phyloP scores from a whole-genome alignment of 257 asterid genomes.

The Nicotiana knightiana region DNA sequence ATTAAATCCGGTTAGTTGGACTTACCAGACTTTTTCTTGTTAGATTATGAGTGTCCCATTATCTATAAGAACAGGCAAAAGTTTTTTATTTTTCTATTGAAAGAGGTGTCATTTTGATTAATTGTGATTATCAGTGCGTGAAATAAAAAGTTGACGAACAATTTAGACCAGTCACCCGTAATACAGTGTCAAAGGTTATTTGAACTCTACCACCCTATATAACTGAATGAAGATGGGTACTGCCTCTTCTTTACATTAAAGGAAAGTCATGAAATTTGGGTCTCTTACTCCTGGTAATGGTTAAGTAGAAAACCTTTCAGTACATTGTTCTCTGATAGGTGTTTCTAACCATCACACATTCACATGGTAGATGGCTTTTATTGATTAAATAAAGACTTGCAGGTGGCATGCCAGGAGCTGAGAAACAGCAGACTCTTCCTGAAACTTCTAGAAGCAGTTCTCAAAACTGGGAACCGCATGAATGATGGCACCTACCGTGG shows the following conservation, averaged over 20 bases:
- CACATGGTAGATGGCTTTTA: not conserved
- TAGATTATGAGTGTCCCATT: not conserved
- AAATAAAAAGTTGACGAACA: not conserved
- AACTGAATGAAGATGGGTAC: not conserved
- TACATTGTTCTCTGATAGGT: not conserved
- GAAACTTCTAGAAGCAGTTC: constrained; percentile 90
- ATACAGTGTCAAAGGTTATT: not conserved
- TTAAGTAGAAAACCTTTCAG: constrained; percentile 28
- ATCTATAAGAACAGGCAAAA: not conserved
- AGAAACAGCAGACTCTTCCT: constrained; percentile 78
- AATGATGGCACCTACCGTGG: constrained; percentile 79
- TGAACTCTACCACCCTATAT: not conserved
- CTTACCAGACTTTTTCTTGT: not conserved
- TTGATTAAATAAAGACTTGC: constrained; percentile 17
- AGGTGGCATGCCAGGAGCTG: constrained; percentile 85
- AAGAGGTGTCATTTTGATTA: not conserved
- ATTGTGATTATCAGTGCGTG: not conserved
- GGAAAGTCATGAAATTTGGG: not conserved
- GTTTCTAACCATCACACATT: not conserved
- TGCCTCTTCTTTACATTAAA: not conserved
- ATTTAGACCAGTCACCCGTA: not conserved
- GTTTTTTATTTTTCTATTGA: not conserved
- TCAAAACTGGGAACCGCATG: constrained; percentile 95
- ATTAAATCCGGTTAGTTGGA: not conserved
- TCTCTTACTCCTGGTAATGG: constrained; percentile 29